Evolutionary conservation across 2,329 filamentous ascomycete genomes (phyloP), one percentile per base, ranked within the genome.

Genomic region (Meredithiella fracta): DNA sequence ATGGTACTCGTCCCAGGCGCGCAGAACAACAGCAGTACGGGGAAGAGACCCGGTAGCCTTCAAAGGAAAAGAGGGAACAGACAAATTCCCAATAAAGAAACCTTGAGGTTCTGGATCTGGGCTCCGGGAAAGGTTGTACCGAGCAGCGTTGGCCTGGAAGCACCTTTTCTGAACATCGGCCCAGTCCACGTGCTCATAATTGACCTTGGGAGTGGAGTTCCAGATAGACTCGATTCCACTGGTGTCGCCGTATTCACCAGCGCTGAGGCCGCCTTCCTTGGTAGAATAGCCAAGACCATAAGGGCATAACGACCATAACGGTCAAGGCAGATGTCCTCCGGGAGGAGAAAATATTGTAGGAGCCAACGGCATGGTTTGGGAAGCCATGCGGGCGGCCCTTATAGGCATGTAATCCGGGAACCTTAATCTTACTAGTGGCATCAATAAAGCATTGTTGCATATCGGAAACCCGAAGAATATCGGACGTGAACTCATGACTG

Each of bases 291-390:
- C 91, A 59, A 88, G 79, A 0, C 91, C 91, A 62, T 98, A 98
- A 0, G 91, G 86, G 0, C 90, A 29, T 92, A 79, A 60, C 89
- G 79, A 2, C 91, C 91, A 65, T 86, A 94, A 1, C 92, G 78
- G 62, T 98, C 92, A 65, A 95, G 96, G 70, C 92, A 98, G 50
- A 96, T 79, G 63, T 94, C 84, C 61, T 94, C 80, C 17, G 85
- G 79, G 37, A 97, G 71, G 82, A 83, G 11, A 97, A 69, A 42
- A 91, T 67, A 8, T 89, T 80, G 63, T 95, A 90, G 0, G 88
- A 94, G n/a, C 92, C 92, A 64, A 91, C 78, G 1, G 86, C 79
- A 58, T 88, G 79, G 51, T 92, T 80, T 0, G 92, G 92, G 66
- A 94, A 94, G 1, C 90, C 91, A 58, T 78, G 75, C 0, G 89